Percentiles rank a stretch among this genome's conserved stretches.
Conservation (phyloP, 345 rosid genomes). For the Brassica napus region DNA sequence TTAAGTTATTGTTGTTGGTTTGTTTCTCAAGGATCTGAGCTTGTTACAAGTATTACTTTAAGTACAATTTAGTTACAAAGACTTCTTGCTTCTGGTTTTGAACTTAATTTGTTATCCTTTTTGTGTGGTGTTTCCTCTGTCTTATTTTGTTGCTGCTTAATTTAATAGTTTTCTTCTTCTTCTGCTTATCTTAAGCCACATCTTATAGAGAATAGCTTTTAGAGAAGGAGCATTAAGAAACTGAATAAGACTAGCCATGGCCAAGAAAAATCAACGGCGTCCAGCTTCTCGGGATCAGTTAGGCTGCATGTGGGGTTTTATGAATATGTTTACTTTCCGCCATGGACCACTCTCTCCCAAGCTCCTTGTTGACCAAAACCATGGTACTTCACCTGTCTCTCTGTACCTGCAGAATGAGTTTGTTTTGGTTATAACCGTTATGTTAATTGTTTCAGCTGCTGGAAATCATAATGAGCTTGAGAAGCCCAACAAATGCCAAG, state of each 20-base stretch:
- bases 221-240: constrained; percentile 20
- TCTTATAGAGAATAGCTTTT: not conserved
- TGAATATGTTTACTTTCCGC: constrained; percentile 81
- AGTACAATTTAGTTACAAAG: not conserved
- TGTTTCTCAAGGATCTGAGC: not conserved
- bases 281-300: constrained; percentile 55
- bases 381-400: constrained; percentile 21
- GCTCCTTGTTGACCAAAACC: constrained; percentile 63
- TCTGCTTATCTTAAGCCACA: constrained; percentile 24
- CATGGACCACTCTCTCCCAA: constrained; percentile 58
- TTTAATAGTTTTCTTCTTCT: constrained; percentile 7
- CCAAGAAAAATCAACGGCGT: constrained; percentile 45
- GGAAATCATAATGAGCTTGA: constrained; percentile 43
- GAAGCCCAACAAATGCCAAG: constrained; percentile 34
- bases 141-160: not conserved
- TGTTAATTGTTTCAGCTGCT: constrained; percentile 41
- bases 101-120: not conserved
- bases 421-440: constrained; percentile 4
- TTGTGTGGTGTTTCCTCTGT: not conserved
- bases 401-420: not conserved
- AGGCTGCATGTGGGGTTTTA: constrained; percentile 96
- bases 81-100: not conserved
- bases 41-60: not conserved
- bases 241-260: constrained; percentile 20
- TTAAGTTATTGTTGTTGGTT: constrained; percentile 2